Evolutionary conservation across 495 filamentous ascomycete genomes (phyloP).

Genomic region (Podospora pseudoanserina): DNA sequence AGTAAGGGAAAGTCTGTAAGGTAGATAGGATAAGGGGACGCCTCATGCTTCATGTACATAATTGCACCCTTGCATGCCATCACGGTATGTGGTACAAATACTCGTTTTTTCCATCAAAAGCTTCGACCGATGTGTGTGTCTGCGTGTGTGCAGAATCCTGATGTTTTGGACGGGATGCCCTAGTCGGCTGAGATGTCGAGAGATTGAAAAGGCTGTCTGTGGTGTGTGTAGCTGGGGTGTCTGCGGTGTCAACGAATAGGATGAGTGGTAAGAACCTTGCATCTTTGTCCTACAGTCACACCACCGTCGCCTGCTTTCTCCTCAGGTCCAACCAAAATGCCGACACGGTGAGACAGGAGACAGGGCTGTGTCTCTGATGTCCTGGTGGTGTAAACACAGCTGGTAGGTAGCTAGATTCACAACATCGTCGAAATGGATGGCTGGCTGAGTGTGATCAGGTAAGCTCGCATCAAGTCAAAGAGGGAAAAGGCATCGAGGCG

Average conservation of each 20-base stretch:
- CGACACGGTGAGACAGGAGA: neutral
- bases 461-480: no score
- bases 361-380: neutral
- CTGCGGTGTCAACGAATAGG: neutral
- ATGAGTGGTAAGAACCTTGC: neutral
- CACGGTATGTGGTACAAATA: neutral
- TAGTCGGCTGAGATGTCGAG: no score
- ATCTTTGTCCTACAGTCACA: neutral
- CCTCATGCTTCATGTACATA: constrained; percentile 1
- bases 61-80: neutral
- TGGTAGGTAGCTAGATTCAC: no score
- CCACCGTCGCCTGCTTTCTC: neutral
- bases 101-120: neutral
- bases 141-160: no score
- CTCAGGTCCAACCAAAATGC: neutral
- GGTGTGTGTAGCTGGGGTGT: no score
- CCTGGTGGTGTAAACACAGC: neutral
- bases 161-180: no score
- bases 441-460: no score
- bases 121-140: no score
- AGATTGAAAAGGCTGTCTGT: no score
- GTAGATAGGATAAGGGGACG: constrained; percentile 3
- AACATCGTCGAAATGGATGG: no score
- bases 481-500: no score
- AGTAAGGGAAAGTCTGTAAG: no score